These are phyloP conservation scores for Rhizophagus sp. DNA, from an alignment of 192 early-diverging fungal species.

Conservation along the genomic window DNA sequence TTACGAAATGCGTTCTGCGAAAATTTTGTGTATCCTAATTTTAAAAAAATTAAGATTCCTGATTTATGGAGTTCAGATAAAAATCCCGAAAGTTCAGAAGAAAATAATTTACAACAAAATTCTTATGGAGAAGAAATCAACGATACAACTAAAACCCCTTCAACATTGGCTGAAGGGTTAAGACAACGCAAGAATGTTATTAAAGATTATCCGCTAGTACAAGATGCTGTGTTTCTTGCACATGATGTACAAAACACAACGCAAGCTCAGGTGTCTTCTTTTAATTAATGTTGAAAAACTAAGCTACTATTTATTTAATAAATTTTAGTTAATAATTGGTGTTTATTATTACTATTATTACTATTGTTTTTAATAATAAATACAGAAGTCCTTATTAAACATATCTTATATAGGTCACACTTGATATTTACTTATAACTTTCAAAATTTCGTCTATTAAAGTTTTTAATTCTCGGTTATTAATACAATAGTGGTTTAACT, in stretches of 20 bases:
- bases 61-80: conserved; percentile 46
- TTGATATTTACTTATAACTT: too few species aligned
- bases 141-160: neutral
- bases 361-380: too few species aligned
- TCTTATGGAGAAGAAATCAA: neutral
- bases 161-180: neutral
- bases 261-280: neutral
- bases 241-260: neutral
- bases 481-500: too few species aligned
- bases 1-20: conserved; percentile 70
- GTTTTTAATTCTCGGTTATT: too few species aligned
- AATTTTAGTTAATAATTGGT: neutral
- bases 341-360: too few species aligned
- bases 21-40: conserved; percentile 75
- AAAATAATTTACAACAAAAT: neutral
- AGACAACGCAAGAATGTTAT: neutral
- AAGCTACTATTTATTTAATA: neutral
- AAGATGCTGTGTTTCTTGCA: neutral
- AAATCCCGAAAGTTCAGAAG: neutral
- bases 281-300: neutral
- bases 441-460: too few species aligned
- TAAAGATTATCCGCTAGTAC: neutral
- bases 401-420: too few species aligned
- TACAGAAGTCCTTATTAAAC: too few species aligned
- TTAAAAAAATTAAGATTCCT: conserved; percentile 64